These are phyloP conservation scores for Marasmius sp. DNA, from an alignment of 1,284 basidiomycete species.

Conservation along the genomic window DNA sequence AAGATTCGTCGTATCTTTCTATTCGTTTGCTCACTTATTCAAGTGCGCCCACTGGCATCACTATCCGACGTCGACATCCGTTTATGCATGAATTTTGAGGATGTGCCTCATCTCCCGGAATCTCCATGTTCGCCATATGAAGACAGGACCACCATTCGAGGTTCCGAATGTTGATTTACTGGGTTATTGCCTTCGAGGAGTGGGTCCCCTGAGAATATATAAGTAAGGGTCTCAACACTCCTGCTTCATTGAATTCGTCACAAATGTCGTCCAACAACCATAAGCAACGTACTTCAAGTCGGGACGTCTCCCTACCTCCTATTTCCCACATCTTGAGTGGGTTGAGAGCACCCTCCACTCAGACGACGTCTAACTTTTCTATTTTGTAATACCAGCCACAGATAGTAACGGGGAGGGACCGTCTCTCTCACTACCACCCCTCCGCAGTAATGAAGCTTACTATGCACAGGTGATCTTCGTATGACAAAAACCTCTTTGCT, in stretches of 20 bases:
- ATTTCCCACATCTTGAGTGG: conserved; percentile 20
- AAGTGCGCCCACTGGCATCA: too few species aligned
- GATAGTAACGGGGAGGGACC: background rate
- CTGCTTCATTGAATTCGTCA: background rate
- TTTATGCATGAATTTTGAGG: background rate
- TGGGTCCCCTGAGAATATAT: background rate
- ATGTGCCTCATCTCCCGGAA: background rate
- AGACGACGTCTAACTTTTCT: background rate
- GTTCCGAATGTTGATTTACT: background rate
- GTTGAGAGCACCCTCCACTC: background rate
- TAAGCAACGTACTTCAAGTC: conserved; percentile 4
- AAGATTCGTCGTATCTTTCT: too few species aligned
- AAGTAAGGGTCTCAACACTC: background rate
- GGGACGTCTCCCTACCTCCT: conserved; percentile 16
- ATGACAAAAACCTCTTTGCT: background rate
- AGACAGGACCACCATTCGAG: background rate
- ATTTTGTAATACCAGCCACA: background rate
- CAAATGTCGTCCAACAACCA: conserved; percentile 14
- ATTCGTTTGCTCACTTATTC: too few species aligned
- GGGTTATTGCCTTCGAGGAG: background rate
- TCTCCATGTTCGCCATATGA: background rate
- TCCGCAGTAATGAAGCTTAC: background rate
- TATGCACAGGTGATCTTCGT: background rate
- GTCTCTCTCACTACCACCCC: conserved; percentile 10
- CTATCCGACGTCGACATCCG: too few species aligned